Evolutionary conservation across 192 early-diverging fungal genomes (phyloP).

Genomic region (Rhizophagus sp.): DNA sequence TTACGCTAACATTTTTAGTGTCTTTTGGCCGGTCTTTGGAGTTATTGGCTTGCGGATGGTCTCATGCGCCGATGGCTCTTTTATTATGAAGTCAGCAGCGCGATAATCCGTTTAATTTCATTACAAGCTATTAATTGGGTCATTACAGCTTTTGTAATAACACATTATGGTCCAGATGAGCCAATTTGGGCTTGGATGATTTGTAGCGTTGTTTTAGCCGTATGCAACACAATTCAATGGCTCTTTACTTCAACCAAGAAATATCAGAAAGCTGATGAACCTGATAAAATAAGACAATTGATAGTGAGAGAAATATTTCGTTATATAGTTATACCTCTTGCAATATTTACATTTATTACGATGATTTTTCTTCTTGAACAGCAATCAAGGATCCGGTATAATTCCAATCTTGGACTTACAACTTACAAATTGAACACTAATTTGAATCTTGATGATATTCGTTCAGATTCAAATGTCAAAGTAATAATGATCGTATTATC

Average conservation of each 20-base stretch:
- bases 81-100: constrained; percentile 54
- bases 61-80: constrained; percentile 60
- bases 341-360: constrained; percentile 53
- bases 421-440: constrained; percentile 36
- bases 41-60: constrained; percentile 54
- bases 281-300: constrained; percentile 16
- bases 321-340: constrained; percentile 49
- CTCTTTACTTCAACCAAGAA: constrained; percentile 33
- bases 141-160: constrained; percentile 47
- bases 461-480: constrained; percentile 39
- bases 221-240: constrained; percentile 47
- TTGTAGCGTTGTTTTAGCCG: constrained; percentile 45
- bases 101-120: constrained; percentile 52
- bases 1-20: constrained; percentile 46
- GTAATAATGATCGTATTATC: constrained; percentile 57
- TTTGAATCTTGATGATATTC: constrained; percentile 35
- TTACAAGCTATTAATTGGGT: constrained; percentile 57
- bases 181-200: constrained; percentile 62
- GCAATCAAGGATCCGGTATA: constrained; percentile 42
- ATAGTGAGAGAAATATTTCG: constrained; percentile 32
- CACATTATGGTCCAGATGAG: constrained; percentile 54
- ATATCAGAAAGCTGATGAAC: constrained; percentile 20
- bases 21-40: constrained; percentile 57
- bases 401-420: constrained; percentile 29
- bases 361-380: constrained; percentile 53